Conservation (phyloP, 345 rosid species). For the Brassica carinata region DNA sequence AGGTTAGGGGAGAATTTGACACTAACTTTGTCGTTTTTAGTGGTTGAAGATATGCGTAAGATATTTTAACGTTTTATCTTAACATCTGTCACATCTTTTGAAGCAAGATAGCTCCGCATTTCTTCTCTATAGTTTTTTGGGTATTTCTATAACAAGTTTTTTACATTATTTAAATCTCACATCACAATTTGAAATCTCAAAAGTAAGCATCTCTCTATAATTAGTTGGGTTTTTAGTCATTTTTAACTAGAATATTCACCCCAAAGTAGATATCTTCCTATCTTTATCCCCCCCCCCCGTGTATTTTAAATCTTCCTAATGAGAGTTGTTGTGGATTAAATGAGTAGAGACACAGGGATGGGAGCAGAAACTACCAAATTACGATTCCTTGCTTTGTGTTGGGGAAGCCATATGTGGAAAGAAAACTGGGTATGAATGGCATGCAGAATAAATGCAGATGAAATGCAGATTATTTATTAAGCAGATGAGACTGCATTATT, state of each 20-base stretch:
- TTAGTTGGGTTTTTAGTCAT: not conserved
- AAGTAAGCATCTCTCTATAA: not conserved
- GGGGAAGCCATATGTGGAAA: constrained; percentile 34
- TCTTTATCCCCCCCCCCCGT: not conserved
- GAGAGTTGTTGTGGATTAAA: constrained; percentile 8
- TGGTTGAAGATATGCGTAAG: not conserved
- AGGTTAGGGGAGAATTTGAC: constrained; percentile 30
- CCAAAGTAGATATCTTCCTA: not conserved
- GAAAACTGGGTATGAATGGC: constrained; percentile 11
- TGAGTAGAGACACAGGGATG: constrained; percentile 12
- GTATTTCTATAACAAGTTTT: not conserved
- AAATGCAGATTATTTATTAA: too few species aligned
- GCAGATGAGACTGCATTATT: too few species aligned
- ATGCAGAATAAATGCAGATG: too few species aligned
- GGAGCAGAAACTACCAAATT: constrained; percentile 11
- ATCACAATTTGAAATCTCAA: not conserved
- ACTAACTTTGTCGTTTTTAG: not conserved
- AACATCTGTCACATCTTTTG: constrained; percentile 21
- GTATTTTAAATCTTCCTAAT: not conserved
- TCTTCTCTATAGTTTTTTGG: not conserved
- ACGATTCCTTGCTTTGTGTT: constrained; percentile 19
- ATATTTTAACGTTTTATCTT: not conserved
- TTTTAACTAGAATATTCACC: not conserved
- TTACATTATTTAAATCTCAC: not conserved
- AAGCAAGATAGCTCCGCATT: constrained; percentile 16